A percentile compares a stretch with the other conserved stretches of the same genome.
Evolutionary conservation across 2,329 filamentous ascomycete genomes (phyloP).

Genomic region (Colletotrichum trifolii): DNA sequence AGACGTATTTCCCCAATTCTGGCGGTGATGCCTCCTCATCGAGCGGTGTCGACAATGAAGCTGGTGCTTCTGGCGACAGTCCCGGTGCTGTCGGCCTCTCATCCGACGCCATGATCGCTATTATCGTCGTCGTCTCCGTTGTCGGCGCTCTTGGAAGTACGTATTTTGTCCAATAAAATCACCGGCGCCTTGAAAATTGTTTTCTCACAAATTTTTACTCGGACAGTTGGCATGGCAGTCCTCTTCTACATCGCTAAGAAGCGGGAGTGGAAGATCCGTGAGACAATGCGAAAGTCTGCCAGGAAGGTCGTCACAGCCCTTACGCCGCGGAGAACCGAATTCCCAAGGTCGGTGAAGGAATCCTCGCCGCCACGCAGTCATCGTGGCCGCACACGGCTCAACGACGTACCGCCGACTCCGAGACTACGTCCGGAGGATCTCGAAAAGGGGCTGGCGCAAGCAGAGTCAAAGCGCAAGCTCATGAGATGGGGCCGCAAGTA

Average conservation of each 20-base stretch:
- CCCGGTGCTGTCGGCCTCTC: constrained; percentile 72
- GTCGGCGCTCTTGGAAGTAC: constrained; percentile 77
- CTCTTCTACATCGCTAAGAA: constrained; percentile 87
- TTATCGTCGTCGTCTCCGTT: constrained; percentile 76
- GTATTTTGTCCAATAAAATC: constrained; percentile 41
- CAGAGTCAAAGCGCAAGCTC: constrained; percentile 50
- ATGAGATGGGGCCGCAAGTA: constrained; percentile 43
- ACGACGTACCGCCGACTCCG: constrained; percentile 71
- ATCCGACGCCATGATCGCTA: constrained; percentile 76
- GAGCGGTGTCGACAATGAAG: constrained; percentile 59
- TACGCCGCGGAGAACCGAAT: constrained; percentile 71
- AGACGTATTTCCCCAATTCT: constrained; percentile 49
- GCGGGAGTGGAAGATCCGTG: constrained; percentile 82
- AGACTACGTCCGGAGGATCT: constrained; percentile 65
- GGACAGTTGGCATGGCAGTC: constrained; percentile 69
- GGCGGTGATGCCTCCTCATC: constrained; percentile 49
- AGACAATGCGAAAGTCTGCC: constrained; percentile 76
- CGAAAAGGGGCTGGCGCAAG: constrained; percentile 64
- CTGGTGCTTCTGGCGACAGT: constrained; percentile 74
- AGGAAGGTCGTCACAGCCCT: constrained; percentile 70
- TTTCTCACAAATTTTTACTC: constrained; percentile 7
- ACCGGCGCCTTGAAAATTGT: not conserved
- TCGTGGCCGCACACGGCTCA: constrained; percentile 39
- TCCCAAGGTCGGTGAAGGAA: constrained; percentile 68
- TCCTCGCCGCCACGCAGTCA: constrained; percentile 37